A percentile compares a stretch with the other conserved stretches of the same genome.
Conservation (phyloP, 164 flowering plant genomes). For the Tinospora cordifolia region DNA sequence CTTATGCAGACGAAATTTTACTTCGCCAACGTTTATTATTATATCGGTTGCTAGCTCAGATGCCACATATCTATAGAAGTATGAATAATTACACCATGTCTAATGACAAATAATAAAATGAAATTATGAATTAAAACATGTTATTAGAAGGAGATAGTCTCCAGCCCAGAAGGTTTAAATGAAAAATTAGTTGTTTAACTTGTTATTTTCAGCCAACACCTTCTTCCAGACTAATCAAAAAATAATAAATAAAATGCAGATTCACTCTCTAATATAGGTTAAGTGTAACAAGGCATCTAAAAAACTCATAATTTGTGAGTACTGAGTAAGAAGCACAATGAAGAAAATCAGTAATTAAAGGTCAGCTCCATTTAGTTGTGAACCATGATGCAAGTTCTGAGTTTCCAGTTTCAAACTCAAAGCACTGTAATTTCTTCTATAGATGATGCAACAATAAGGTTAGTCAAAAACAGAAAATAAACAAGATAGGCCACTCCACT, state of each 20-base stretch:
- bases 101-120: neutral
- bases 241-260: too few relatives aligned
- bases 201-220: too few relatives aligned
- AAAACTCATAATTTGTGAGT: too few relatives aligned
- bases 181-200: too few relatives aligned
- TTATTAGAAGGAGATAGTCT: too few relatives aligned
- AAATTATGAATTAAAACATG: neutral
- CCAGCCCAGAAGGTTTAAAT: too few relatives aligned
- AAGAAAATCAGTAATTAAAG: too few relatives aligned
- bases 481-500: neutral
- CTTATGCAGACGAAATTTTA: slow-evolving; percentile 7
- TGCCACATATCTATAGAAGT: neutral
- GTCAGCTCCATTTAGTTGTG: too few relatives aligned
- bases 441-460: neutral
- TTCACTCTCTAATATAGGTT: too few relatives aligned
- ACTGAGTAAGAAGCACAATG: too few relatives aligned
- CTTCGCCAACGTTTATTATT: neutral
- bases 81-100: neutral
- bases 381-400: neutral
- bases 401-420: neutral
- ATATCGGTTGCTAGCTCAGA: slow-evolving; percentile 7
- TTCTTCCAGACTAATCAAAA: too few relatives aligned
- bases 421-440: neutral
- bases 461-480: neutral
- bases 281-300: neutral